phyloP scores from a whole-genome alignment of 2,329 filamentous ascomycete species.

The Beauveria pseudobassiana region DNA sequence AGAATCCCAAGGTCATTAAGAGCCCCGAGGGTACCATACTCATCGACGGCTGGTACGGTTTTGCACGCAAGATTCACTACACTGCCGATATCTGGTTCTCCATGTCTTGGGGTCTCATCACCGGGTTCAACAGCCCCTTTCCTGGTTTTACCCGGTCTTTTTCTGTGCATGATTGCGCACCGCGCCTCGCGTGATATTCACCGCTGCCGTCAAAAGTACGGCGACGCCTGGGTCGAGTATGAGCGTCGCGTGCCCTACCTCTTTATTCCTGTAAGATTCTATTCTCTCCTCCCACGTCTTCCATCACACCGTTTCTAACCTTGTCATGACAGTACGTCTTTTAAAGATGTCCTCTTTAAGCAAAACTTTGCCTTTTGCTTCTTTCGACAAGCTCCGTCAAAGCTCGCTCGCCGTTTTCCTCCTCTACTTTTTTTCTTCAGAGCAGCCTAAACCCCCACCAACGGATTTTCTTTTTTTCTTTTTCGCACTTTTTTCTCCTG shows the following conservation, averaged over 20 bases:
- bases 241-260: slow-evolving; percentile 72
- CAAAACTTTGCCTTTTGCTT: background rate
- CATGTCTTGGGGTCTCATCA: slow-evolving; percentile 43
- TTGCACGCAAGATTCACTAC: slow-evolving; percentile 57
- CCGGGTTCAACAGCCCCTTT: slow-evolving; percentile 60
- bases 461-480: background rate
- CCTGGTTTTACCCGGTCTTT: slow-evolving; percentile 90
- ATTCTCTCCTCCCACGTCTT: background rate
- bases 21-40: slow-evolving; percentile 69
- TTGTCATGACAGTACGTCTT: slow-evolving; percentile 32
- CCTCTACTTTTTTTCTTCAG: background rate
- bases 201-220: slow-evolving; percentile 72
- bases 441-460: background rate
- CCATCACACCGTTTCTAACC: background rate
- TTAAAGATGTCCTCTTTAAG: slow-evolving; percentile 17
- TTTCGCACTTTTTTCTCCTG: background rate
- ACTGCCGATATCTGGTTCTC: slow-evolving; percentile 43
- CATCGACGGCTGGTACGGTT: slow-evolving; percentile 77
- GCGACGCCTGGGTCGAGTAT: slow-evolving; percentile 74
- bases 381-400: background rate
- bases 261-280: slow-evolving; percentile 60
- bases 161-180: slow-evolving; percentile 73
- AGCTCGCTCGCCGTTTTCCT: background rate
- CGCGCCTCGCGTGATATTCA: slow-evolving; percentile 70
- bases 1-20: slow-evolving; percentile 40